Evolutionary conservation across 345 rosid genomes (phyloP).

Genomic region (Balakata baccata): DNA sequence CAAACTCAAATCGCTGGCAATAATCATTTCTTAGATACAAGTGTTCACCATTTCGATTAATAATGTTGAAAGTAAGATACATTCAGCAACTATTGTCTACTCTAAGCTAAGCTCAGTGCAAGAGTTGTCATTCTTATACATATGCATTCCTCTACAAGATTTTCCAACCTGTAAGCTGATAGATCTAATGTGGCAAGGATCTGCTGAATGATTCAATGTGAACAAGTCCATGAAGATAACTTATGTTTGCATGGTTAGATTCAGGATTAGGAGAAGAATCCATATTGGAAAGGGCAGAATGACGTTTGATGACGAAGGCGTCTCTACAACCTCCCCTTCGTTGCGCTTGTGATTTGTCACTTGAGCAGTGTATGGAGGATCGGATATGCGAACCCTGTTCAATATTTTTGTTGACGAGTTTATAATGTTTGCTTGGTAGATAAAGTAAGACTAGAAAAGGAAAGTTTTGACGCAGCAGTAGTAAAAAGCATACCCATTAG

Average conservation of each 20-base stretch:
- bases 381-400: constrained; percentile 36
- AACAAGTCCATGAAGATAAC: neutral
- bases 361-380: constrained; percentile 24
- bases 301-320: constrained; percentile 45
- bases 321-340: constrained; percentile 31
- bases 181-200: neutral
- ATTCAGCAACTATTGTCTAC: neutral
- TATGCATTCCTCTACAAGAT: neutral
- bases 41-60: neutral
- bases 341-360: constrained; percentile 24
- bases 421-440: neutral
- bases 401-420: neutral
- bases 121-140: too few species aligned
- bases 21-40: neutral
- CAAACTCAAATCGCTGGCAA: neutral
- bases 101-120: neutral
- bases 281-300: constrained; percentile 33
- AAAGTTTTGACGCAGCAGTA: neutral
- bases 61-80: neutral
- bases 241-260: constrained; percentile 19
- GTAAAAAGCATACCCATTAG: constrained; percentile 30
- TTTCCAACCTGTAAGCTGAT: neutral
- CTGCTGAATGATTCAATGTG: neutral
- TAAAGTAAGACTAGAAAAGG: neutral
- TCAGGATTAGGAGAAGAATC: constrained; percentile 32